Evolutionary conservation across 208 protist genomes (phyloP), one percentile per base, ranked within the genome.

Genomic region (Crithidia bombi): DNA sequence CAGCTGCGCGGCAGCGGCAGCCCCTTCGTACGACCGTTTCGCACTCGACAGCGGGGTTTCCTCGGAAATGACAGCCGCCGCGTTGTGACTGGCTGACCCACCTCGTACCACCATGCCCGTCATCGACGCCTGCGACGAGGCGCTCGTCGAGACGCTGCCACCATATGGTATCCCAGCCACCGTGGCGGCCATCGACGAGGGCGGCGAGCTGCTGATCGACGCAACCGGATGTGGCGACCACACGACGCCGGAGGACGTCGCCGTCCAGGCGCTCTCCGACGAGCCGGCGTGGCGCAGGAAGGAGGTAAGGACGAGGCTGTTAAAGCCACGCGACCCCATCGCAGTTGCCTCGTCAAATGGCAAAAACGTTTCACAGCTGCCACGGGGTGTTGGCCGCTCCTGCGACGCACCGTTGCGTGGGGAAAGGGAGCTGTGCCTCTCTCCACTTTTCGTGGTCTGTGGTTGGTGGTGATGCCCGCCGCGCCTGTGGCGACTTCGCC

Each of bases 271-370:
- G 21, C 47, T 21, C 46, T 66, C 61, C 23, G 47, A 30, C 1
- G 69, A 49, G 10, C 69, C 39, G 10, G 69, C 69, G 26, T 68
- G 50, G 25, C 61, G 59, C 52, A 68, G 15, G 17, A 63, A 75
- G 28, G 61, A 69, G 0, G 69, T 63, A 14, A 75, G 52, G 23
- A 68, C n/a, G 52, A 75, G 52, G 44, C 69, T 69, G 54, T 33
- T 63, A 44, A 75, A 75, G 62, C 69, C 61, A n/a, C 69, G 52
- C 3, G 52, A 64, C 10, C 61, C 58, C 4, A 57, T n/a, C 21
- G 25, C 44, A 11, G 39, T 25, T 23, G 49, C 52, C 25, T 55
- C 69, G 43, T 64, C 50, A 36, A 75, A 75, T 10, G 69, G 54
- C 4, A 69, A 26, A 47, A 75, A 75, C 0, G 61, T 68, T 6